Base-by-base conservation (phyloP, 192 early-diverging fungal species). In the Coemansia sp. region DNA sequence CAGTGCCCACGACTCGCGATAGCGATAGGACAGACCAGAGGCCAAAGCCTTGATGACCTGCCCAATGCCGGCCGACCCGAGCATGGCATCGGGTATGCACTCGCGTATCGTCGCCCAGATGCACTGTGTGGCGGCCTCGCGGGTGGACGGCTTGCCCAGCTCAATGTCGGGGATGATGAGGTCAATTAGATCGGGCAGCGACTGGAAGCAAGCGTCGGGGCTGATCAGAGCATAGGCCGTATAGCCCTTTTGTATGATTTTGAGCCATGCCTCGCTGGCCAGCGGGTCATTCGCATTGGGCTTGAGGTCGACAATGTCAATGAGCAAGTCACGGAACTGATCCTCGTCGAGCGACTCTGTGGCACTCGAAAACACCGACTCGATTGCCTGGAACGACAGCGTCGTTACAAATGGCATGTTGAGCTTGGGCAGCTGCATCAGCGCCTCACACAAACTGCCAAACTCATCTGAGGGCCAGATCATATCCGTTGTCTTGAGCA, bases 281-380 rank as follows among this genome's bases (percentile, higher is more conserved):
- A 85, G 81, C n/a, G 87, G 85, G 69, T 97, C 95, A 71, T 90
- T 90, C 41, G 85, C 82, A 72, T 90, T 90, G 48, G 95, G 95
- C 67, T 90, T 91, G 23, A 97, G 85, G 41, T 90, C 90, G n/a
- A 86, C 79, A 6, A 91, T 80, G 9, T 86, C 83, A 65, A 72
- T 81, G 64, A 73, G 81, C 68, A 71, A 69, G 67, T 67, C 78
- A 75, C 72, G 85, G 74, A 83, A 85, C 75, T 76, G 78, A 45
- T 67, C 84, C 65, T 72, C 85, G 60, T 62, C 72, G 64, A 70
- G 76, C 62, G 65, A 71, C 69, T 61, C 77, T 56, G 63, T 73
- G 45, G 74, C 73, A 28, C 60, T 75, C 0, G 76, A 61, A 62
- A 62, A 71, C 48, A 79, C 59, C 0, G 68, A 39, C 55, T 72